These are phyloP conservation scores for Mycena alexandri DNA, from an alignment of 768 basidiomycete species.

Conservation along the genomic window DNA sequence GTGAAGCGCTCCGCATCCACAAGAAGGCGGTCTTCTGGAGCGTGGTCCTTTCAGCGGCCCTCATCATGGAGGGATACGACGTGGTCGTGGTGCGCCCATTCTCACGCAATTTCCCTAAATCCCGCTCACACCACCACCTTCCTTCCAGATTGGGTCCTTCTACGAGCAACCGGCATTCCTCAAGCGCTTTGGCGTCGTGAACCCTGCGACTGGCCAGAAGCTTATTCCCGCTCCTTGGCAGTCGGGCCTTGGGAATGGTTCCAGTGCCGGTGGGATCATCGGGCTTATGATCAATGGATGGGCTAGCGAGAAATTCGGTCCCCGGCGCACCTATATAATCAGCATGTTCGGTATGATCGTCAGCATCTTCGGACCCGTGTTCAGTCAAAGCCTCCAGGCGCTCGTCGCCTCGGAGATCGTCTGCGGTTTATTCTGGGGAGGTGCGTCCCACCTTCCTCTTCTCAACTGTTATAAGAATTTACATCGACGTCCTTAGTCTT, in stretches of 20 bases:
- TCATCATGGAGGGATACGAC: conserved; percentile 44
- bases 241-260: conserved; percentile 39
- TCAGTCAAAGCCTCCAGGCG: conserved; percentile 22
- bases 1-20: conserved; percentile 40
- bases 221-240: conserved; percentile 41
- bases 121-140: no score
- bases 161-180: conserved; percentile 37
- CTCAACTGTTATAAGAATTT: not conserved
- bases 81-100: conserved; percentile 40
- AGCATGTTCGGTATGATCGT: conserved; percentile 38
- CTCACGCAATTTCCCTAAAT: not conserved
- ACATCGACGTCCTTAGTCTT: conserved; percentile 29
- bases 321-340: conserved; percentile 37
- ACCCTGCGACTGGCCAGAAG: conserved; percentile 26
- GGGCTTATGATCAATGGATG: conserved; percentile 37
- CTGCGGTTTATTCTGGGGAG: conserved; percentile 40
- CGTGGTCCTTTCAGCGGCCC: conserved; percentile 39
- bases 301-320: conserved; percentile 40
- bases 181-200: conserved; percentile 37
- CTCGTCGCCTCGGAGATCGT: conserved; percentile 34
- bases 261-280: conserved; percentile 40
- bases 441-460: conserved; percentile 9
- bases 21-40: conserved; percentile 43
- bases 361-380: conserved; percentile 33
- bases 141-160: conserved; percentile 26